Percentiles rank a stretch among this genome's conserved stretches.
These are phyloP conservation scores for Saccharomyces hybrid DNA, from an alignment of 1,139 yeast genomes.

Conservation along the genomic window DNA sequence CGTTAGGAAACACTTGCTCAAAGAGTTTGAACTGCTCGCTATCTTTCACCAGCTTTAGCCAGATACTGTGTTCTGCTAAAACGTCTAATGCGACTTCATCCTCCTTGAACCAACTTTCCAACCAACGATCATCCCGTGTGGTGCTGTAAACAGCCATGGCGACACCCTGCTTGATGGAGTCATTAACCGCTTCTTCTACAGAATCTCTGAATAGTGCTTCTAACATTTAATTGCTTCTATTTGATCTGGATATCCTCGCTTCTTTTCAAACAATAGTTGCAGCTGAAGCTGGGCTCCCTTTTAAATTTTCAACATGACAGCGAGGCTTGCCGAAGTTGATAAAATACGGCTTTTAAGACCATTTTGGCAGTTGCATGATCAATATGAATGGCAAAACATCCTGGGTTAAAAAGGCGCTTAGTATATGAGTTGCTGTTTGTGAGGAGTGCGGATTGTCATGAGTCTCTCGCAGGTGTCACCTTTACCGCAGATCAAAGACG, in stretches of 20 bases:
- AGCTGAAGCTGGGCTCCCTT: not conserved
- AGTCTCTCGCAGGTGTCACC: conserved; percentile 28
- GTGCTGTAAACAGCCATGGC: conserved; percentile 22
- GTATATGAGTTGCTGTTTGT: not conserved
- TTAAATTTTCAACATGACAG: not conserved
- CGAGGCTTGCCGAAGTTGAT: not conserved
- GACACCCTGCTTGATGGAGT: conserved; percentile 16
- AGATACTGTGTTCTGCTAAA: conserved; percentile 28
- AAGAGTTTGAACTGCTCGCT: conserved; percentile 43
- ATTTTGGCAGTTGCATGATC: not conserved
- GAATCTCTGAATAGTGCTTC: conserved; percentile 15
- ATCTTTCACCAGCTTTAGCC: conserved; percentile 40
- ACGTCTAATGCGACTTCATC: conserved; percentile 7
- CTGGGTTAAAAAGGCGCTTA: no score
- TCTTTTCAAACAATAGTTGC: not conserved
- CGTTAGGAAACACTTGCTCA: conserved; percentile 42
- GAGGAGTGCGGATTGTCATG: conserved; percentile 1
- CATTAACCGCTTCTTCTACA: conserved; percentile 22
- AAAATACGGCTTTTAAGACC: not conserved
- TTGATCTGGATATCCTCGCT: not conserved
- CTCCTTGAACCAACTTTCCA: conserved; percentile 28
- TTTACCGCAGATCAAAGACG: conserved; percentile 33
- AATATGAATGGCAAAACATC: not conserved
- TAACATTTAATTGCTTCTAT: conserved; percentile 19
- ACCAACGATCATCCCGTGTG: conserved; percentile 16